phyloP scores from a whole-genome alignment of 768 basidiomycete species.

The Lactarius vividus region DNA sequence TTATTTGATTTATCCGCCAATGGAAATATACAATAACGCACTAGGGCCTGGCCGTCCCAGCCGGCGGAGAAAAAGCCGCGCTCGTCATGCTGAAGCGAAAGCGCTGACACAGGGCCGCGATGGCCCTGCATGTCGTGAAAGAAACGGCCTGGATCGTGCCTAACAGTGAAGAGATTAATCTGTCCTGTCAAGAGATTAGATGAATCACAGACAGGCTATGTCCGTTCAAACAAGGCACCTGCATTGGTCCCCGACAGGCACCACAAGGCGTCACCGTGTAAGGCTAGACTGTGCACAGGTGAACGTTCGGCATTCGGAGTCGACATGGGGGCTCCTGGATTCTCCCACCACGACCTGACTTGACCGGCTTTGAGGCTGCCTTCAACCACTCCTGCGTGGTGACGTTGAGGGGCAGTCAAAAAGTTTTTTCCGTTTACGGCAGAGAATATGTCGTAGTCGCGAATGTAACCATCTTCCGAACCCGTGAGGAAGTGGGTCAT shows the following conservation, averaged over 20 bases:
- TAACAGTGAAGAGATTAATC: slow-evolving; percentile 89
- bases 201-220: slow-evolving; percentile 16
- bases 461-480: slow-evolving; percentile 90
- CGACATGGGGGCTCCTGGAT: slow-evolving; percentile 38
- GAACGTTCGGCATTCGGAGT: slow-evolving; percentile 36
- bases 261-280: slow-evolving; percentile 95
- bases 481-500: slow-evolving; percentile 89
- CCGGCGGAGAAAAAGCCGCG: slow-evolving; percentile 86
- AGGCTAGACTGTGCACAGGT: slow-evolving; percentile 86
- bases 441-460: slow-evolving; percentile 88
- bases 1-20: slow-evolving; percentile 10
- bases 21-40: slow-evolving; percentile 41
- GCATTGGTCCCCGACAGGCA: slow-evolving; percentile 85
- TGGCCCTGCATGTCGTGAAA: slow-evolving; percentile 75
- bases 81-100: slow-evolving; percentile 78
- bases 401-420: slow-evolving; percentile 83
- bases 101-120: slow-evolving; percentile 78
- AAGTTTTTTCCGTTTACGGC: slow-evolving; percentile 86
- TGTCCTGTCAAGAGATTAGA: slow-evolving; percentile 62
- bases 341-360: slow-evolving; percentile 89
- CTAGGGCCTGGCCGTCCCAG: slow-evolving; percentile 90
- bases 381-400: slow-evolving; percentile 88
- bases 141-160: slow-evolving; percentile 85
- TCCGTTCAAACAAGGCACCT: slow-evolving; percentile 35
- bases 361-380: slow-evolving; percentile 89